Evolutionary conservation across 2,329 filamentous ascomycete genomes (phyloP).

Genomic region (Parasarocladium wereldwijsianum): DNA sequence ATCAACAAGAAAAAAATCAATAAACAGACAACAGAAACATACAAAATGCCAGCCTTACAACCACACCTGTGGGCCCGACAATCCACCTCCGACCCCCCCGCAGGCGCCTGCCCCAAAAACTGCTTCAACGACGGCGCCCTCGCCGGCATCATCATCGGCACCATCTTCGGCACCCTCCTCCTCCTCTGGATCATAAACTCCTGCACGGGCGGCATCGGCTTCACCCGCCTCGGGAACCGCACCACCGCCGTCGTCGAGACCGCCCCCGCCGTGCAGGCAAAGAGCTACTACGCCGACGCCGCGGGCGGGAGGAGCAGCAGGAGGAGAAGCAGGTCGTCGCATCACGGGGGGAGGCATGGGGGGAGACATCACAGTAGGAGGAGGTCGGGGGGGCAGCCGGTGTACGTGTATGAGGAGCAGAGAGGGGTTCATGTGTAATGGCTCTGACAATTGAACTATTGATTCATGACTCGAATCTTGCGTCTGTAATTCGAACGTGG

Average conservation of each 20-base stretch:
- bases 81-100: constrained; percentile 12
- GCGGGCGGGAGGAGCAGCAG: neutral
- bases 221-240: neutral
- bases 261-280: too few species aligned
- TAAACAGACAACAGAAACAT: too few species aligned
- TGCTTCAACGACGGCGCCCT: constrained; percentile 31
- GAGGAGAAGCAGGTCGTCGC: neutral
- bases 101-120: constrained; percentile 6
- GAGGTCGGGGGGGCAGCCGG: too few species aligned
- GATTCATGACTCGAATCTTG: too few species aligned
- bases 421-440: too few species aligned
- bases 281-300: too few species aligned
- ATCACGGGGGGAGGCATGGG: too few species aligned
- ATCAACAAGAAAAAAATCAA: too few species aligned
- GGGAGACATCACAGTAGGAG: too few species aligned
- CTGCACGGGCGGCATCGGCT: constrained; percentile 16
- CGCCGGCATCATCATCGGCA: constrained; percentile 35
- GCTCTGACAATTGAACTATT: too few species aligned
- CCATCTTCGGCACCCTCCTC: constrained; percentile 27
- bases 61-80: constrained; percentile 10
- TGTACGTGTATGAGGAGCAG: too few species aligned
- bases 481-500: too few species aligned
- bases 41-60: neutral
- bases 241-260: neutral
- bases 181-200: constrained; percentile 31